phyloP scores from a whole-genome alignment of 23 red algal genomes.

The Gracilaria domingensis region DNA sequence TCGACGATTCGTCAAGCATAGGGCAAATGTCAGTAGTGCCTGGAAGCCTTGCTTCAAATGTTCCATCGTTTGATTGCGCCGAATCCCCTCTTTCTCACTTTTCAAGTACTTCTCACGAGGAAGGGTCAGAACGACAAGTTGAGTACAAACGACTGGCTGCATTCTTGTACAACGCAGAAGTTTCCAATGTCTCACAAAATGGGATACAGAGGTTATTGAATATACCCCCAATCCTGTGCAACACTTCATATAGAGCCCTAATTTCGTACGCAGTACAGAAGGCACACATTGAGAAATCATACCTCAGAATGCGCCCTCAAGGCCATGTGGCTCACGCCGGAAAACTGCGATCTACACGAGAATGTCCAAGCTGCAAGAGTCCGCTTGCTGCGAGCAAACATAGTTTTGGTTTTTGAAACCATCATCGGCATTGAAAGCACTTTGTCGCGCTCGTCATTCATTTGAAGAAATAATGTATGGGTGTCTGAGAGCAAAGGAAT shows the following conservation, averaged over 20 bases:
- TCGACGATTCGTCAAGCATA: too few relatives aligned
- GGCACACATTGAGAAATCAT: not conserved
- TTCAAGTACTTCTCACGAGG: too few relatives aligned
- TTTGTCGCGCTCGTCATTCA: not conserved
- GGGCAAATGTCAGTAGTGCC: too few relatives aligned
- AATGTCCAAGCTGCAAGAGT: not conserved
- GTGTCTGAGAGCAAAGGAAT: not conserved
- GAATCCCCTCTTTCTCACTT: too few relatives aligned
- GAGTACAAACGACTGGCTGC: too few relatives aligned
- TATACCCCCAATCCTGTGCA: not conserved
- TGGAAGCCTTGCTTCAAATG: too few relatives aligned
- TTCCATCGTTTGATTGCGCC: too few relatives aligned
- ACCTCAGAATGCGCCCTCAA: not conserved
- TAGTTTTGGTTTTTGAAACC: constrained; percentile 18
- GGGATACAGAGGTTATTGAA: too few relatives aligned
- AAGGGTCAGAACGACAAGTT: too few relatives aligned
- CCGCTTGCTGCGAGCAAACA: not conserved
- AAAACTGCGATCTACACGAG: not conserved
- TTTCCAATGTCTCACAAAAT: too few relatives aligned
- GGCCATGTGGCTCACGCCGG: not conserved
- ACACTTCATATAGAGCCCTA: too few relatives aligned
- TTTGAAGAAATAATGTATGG: not conserved
- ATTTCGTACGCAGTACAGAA: not conserved
- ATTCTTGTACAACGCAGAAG: too few relatives aligned
- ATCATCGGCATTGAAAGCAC: not conserved